Evolutionary conservation across 1,284 basidiomycete genomes (phyloP).

Genomic region (Coniferiporia sulphurascens): DNA sequence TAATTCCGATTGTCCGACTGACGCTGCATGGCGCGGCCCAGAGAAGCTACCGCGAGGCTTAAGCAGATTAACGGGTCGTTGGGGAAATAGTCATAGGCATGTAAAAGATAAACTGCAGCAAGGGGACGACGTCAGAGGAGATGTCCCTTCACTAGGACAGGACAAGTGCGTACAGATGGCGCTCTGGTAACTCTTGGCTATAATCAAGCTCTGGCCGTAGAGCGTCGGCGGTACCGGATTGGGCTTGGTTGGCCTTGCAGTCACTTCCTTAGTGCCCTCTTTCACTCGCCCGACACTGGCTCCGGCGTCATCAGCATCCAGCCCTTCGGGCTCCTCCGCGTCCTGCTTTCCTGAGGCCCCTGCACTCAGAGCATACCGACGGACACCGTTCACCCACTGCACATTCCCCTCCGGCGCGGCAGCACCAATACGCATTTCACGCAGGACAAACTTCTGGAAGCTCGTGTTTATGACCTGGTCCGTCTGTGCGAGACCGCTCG

Average conservation of each 20-base stretch:
- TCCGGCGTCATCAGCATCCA: conserved; percentile 30
- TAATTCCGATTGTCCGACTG: conserved; percentile 94
- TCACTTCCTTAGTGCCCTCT: conserved; percentile 20
- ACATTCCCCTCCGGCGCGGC: conserved; percentile 53
- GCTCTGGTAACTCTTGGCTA: conserved; percentile 84
- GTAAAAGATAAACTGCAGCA: conserved; percentile 74
- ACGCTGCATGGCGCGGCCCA: conserved; percentile 87
- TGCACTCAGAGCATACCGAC: conserved; percentile 41
- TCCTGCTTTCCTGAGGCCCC: conserved; percentile 18
- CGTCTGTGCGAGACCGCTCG: conserved; percentile 60
- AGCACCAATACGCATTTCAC: conserved; percentile 69
- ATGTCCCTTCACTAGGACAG: conserved; percentile 5
- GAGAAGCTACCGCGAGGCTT: conserved; percentile 75
- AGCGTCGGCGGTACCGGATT: conserved; percentile 74
- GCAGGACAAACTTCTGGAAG: conserved; percentile 75
- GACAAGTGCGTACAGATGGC: conserved; percentile 69
- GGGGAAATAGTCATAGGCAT: conserved; percentile 81
- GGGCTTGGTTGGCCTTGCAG: conserved; percentile 55
- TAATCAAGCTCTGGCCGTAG: conserved; percentile 86
- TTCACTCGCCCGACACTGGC: background rate
- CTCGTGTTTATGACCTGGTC: conserved; percentile 73
- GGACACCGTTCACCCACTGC: conserved; percentile 50
- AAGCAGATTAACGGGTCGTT: conserved; percentile 85
- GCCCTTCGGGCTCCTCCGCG: conserved; percentile 23
- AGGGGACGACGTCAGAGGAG: background rate